phyloP scores from a whole-genome alignment of 2,329 filamentous ascomycete genomes.

The Beauveria sp. region DNA sequence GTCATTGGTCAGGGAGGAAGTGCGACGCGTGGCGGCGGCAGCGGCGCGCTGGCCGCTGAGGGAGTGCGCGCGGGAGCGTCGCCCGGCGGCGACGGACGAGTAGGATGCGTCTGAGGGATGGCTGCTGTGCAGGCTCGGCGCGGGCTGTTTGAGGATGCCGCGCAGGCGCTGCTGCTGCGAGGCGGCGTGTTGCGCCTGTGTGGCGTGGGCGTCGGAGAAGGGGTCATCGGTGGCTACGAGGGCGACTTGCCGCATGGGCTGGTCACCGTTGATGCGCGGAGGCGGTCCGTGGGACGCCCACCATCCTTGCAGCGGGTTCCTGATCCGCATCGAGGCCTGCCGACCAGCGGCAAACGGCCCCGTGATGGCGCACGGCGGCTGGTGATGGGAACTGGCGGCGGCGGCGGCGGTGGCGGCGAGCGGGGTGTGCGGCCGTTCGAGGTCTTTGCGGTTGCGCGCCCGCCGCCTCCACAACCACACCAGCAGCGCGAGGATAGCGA shows the following conservation, averaged over 20 bases:
- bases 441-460: slow-evolving; percentile 27
- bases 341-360: slow-evolving; percentile 5
- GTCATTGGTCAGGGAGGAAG: slow-evolving; percentile 28
- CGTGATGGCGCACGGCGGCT: background rate
- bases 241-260: too few relatives aligned
- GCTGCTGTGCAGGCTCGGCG: slow-evolving; percentile 24
- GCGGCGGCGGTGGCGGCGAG: background rate
- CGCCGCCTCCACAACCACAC: slow-evolving; percentile 44
- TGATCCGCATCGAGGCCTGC: background rate
- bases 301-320: background rate
- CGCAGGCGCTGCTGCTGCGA: slow-evolving; percentile 17
- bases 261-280: background rate
- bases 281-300: background rate
- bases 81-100: slow-evolving; percentile 12
- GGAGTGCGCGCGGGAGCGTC: slow-evolving; percentile 42
- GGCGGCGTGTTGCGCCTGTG: slow-evolving; percentile 19
- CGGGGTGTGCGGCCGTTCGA: slow-evolving; percentile 10
- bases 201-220: slow-evolving; percentile 42
- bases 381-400: background rate
- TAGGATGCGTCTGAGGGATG: slow-evolving; percentile 28
- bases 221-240: slow-evolving; percentile 28
- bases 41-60: slow-evolving; percentile 25
- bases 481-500: slow-evolving; percentile 37
- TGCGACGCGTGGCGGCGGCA: background rate
- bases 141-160: slow-evolving; percentile 26